Conservation (phyloP, 495 filamentous ascomycete genomes). For the Cladorrhinum samala region DNA sequence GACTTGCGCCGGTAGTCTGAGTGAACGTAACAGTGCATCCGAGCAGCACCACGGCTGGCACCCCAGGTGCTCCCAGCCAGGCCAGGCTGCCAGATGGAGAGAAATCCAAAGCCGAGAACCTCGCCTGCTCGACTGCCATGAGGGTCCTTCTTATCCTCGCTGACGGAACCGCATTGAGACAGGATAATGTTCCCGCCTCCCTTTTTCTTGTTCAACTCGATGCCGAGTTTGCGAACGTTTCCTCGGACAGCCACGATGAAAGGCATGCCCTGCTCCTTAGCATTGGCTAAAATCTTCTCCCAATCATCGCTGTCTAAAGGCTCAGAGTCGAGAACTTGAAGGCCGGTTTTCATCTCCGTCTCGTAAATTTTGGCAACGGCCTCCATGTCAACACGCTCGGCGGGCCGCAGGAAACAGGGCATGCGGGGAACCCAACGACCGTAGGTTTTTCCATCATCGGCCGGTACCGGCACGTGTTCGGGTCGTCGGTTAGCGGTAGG, state of each 20-base stretch:
- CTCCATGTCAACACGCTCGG: slow-evolving; percentile 23
- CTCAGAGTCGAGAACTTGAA: slow-evolving; percentile 27
- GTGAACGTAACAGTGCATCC: slow-evolving; percentile 31
- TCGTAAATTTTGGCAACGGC: slow-evolving; percentile 33
- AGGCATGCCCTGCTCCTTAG: slow-evolving; percentile 24
- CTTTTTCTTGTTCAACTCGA: slow-evolving; percentile 1
- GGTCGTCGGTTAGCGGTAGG: background rate
- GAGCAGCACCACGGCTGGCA: slow-evolving; percentile 21
- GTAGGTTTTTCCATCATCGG: background rate
- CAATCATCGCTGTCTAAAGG: slow-evolving; percentile 18
- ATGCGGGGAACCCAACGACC: slow-evolving; percentile 21
- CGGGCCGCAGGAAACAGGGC: slow-evolving; percentile 32
- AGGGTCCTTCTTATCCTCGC: background rate
- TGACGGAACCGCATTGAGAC: background rate
- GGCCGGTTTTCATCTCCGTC: slow-evolving; percentile 24
- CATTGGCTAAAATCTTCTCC: slow-evolving; percentile 16
- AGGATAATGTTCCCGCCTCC: background rate
- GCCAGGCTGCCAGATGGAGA: slow-evolving; percentile 23
- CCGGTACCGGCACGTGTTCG: background rate
- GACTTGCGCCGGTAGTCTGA: slow-evolving; percentile 27
- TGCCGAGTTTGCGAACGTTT: slow-evolving; percentile 2
- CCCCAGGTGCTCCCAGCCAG: slow-evolving; percentile 15
- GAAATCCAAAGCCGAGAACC: slow-evolving; percentile 34
- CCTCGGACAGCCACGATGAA: slow-evolving; percentile 37
- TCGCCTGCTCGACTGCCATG: background rate